Base-by-base conservation (phyloP, 75 land plant species). In the Pinus tabuliformis region DNA sequence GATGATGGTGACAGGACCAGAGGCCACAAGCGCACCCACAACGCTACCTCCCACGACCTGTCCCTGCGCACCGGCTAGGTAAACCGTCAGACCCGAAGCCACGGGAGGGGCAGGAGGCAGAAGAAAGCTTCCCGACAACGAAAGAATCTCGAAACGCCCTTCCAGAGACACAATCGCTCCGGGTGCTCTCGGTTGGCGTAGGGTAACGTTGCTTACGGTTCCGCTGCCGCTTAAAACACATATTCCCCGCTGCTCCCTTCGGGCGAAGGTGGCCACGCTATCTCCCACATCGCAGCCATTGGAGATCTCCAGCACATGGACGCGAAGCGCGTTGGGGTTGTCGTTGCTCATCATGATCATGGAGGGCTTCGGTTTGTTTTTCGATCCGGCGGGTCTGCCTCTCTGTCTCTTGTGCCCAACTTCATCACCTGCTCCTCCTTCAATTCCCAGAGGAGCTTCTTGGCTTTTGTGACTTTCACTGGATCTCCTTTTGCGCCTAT, bases 381-480 rank as follows among this genome's bases (percentile, higher is more conserved):
- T 96, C 62, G 99, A 96, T 0, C 99, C 99, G 2, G 92, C 97
- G 0, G 99, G 99, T 13, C 99, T 75, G n/a, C 99, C 99, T 16
- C 99, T 72, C 16, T 92, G 99, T 26, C 86, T 74, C 57, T 86
- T 74, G 37, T 84, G 89, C 60, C 84, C 81, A 56, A 79, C 62
- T 24, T 33, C 64, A 6, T 37, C 16, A 21, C 73, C 24, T 7
- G 42, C 37, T 0, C 56, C 33, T 16, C 24, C 52, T 8, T 28
- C 73, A 1, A 3, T 52, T 16, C 39, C 62, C 54, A 45, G 17
- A 9, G 22, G 5, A 68, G 39, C 72, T 68, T n/a, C 49, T 42
- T 3, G 11, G 20, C 4, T 3, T 68, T 21, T 17, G 1, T 4
- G 3, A 3, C 3, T 39, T 39, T 68, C 22, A 9, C 52, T 42